Percentiles rank a stretch among this genome's conserved stretches.
phyloP scores from a whole-genome alignment of 2,329 filamentous ascomycete genomes.

The Fonsecaea erecta region DNA sequence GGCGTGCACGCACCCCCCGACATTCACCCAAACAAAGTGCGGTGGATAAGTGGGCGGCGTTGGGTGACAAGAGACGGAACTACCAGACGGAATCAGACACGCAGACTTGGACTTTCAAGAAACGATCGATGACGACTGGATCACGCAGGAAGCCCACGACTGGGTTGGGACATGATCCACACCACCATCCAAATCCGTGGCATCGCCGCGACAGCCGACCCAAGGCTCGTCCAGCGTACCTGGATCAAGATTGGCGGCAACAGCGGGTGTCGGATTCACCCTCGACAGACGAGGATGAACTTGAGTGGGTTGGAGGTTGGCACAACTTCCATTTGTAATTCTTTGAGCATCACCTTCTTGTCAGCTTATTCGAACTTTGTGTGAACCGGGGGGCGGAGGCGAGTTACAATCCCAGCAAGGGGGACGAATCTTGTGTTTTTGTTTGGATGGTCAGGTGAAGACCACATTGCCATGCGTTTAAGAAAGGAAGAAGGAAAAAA shows the following conservation, averaged over 20 bases:
- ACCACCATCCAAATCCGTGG: constrained; percentile 42
- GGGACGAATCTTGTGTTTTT: constrained; percentile 18
- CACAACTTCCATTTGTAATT: constrained; percentile 69
- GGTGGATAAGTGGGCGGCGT: constrained; percentile 84
- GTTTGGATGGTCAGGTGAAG: constrained; percentile 20
- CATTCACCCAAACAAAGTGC: constrained; percentile 60
- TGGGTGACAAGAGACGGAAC: constrained; percentile 82
- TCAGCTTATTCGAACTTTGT: constrained; percentile 34
- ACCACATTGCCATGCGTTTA: constrained; percentile 4
- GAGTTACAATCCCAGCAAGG: constrained; percentile 23
- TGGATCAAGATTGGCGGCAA: constrained; percentile 55
- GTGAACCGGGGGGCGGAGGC: constrained; percentile 26
- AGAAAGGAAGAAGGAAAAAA: constrained; percentile 9
- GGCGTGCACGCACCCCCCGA: constrained; percentile 54
- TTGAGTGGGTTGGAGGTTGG: constrained; percentile 96
- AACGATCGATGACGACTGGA: constrained; percentile 48
- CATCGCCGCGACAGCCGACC: constrained; percentile 44
- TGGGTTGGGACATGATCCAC: constrained; percentile 45
- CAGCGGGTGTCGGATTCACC: constrained; percentile 42
- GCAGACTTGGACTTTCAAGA: constrained; percentile 55
- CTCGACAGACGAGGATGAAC: constrained; percentile 62
- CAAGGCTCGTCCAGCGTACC: constrained; percentile 45
- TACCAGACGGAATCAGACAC: constrained; percentile 60
- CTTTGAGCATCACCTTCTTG: constrained; percentile 34
- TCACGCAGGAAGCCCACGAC: constrained; percentile 51